Evolutionary conservation across 345 rosid species (phyloP), one percentile per base, ranked within the genome.

Genomic region (Hibiscus syriacus): DNA sequence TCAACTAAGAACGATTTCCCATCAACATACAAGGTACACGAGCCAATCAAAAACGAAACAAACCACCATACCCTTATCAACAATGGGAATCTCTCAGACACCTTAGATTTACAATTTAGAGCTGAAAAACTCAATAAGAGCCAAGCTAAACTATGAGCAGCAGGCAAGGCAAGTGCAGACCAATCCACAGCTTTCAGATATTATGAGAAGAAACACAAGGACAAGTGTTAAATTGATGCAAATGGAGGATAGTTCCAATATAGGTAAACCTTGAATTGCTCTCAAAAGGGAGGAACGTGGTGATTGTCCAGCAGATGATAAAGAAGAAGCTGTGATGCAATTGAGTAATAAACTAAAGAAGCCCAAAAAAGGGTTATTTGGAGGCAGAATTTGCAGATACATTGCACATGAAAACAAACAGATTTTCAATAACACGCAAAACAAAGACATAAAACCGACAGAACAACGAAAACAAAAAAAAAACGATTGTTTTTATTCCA

Each of bases 31-130:
- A 95, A 69, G 80, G 80, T 78, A 69, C 80, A 82, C 64, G 88
- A 16, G 71, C 94, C 92, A 64, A 88, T 75, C 14, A 82, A 57
- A 80, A 95, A 95, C n/a, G 96, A 78, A 76, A 83, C 29, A 55
- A 84, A 64, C 97, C 99, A 95, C 99, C 98, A 95, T 46, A 86
- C 55, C 82, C 99, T 88, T 73, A 87, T 62, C 80, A 90, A 76
- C 41, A 83, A 55, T 1, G 97, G 96, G 79, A 92, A 84, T 75
- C 82, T 89, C 86, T 88, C 90, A 6, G 79, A 80, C 19, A 75
- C 72, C 72, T 92, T 92, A 71, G 85, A 88, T 72, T 87, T 92
- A 80, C 89, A 88, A 72, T 87, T 90, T 72, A 95, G 86, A 81
- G 83, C 78, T 20, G 78, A 83, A 77, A 84, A 85, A 77, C 90